Evolutionary conservation across 1,139 yeast species (phyloP), one percentile per base, ranked within the genome.

Genomic region (Dujonia santamariae): DNA sequence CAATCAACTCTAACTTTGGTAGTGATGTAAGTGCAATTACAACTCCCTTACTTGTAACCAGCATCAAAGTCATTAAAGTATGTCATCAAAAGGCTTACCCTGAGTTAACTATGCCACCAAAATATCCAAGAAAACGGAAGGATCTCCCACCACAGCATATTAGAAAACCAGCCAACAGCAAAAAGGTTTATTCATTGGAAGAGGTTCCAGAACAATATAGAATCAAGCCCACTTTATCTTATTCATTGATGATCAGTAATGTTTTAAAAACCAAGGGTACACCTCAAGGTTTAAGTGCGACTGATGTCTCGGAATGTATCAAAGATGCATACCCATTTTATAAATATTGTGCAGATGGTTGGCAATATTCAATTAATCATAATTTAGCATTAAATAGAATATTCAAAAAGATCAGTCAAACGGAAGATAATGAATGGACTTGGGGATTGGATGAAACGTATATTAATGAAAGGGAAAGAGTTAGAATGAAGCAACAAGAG

Each of bases 311-410:
- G 54, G 85, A 84, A 37, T 86, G 88, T 2, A 86, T 92, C 34
- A 85, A 85, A 53, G 95, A 86, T 27, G 61, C 84, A 8, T 90
- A 85, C 56, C 98, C 97, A 2, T 92, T 85, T 59, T 92, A 86
- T 59, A 77, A 82, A 51, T 92, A 86, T 59, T 88, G 97, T 51
- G 88, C 95, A 1, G 96, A 88, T 56, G 97, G 97, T 2, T 92
- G 99, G 99, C 98, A 92, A 61, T 82, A 86, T 51, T 78, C 95
- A 1, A 95, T 92, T 12, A 75, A 94, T 31, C 98, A 92, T 60
- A 88, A 87, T 49, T 68, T 92, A 28, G 83, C 90, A 17, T 68
- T 87, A 45, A 88, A 88, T 59, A 87, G 87, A 59, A 80, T 90
- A 7, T 92, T 92, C 62, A 75, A 80, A 39, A 60, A 86, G 47